phyloP scores from a whole-genome alignment of 176 grass and related monocot genomes.

The Zizania latifolia region DNA sequence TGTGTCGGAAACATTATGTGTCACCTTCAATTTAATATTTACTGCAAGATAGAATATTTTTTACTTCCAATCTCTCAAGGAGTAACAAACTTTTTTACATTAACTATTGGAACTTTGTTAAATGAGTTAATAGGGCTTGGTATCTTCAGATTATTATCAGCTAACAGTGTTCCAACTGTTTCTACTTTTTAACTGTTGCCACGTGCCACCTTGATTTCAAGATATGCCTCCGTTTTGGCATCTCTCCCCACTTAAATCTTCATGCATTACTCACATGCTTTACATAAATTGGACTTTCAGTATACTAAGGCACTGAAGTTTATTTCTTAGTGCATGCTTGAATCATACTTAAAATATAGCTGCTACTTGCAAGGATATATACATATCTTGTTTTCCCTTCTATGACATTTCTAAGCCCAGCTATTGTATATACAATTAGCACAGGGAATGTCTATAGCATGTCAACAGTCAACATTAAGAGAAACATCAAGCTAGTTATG shows the following conservation, averaged over 20 bases:
- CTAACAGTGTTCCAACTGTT: not conserved
- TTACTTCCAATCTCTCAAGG: not conserved
- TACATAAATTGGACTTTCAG: not conserved
- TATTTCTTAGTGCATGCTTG: not conserved
- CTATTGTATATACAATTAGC: not conserved
- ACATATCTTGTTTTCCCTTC: not conserved
- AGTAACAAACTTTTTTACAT: not conserved
- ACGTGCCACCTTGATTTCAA: not conserved
- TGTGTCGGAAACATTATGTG: too few relatives aligned
- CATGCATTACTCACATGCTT: not conserved
- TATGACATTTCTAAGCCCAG: not conserved
- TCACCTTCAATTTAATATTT: not conserved
- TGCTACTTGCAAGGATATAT: not conserved
- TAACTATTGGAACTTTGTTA: not conserved
- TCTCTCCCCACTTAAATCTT: not conserved
- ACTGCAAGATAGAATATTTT: not conserved
- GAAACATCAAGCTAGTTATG: constrained; percentile 13
- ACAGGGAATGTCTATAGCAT: not conserved
- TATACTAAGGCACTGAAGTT: not conserved
- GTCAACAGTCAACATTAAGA: not conserved
- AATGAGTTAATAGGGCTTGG: not conserved
- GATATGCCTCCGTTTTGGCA: not conserved
- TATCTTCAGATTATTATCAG: not conserved
- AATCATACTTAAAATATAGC: not conserved
- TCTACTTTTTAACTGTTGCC: not conserved